A percentile compares a stretch with the other conserved stretches of the same genome.
Conservation (phyloP, 2,329 filamentous ascomycete genomes). For the Alternaria brassicicola region DNA sequence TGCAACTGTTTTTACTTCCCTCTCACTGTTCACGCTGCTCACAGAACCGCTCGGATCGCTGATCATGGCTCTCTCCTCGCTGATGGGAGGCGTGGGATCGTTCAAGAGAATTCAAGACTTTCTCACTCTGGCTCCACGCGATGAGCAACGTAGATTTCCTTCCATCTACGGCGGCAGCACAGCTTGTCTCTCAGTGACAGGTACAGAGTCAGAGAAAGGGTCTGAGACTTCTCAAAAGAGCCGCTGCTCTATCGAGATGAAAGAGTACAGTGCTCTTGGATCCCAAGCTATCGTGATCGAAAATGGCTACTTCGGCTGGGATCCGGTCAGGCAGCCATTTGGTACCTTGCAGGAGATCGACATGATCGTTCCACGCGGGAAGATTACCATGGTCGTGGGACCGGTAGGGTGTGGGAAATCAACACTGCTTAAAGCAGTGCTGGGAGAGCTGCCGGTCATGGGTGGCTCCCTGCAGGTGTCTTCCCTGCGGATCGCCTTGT, state of each 20-base stretch:
- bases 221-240: conserved; percentile 35
- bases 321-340: conserved; percentile 47
- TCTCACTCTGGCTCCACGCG: conserved; percentile 37
- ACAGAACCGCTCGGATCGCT: conserved; percentile 54
- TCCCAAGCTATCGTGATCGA: conserved; percentile 50
- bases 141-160: conserved; percentile 32
- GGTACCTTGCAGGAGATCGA: conserved; percentile 51
- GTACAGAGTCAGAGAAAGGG: conserved; percentile 33
- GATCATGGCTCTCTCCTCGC: conserved; percentile 54
- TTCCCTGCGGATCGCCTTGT: conserved; percentile 43
- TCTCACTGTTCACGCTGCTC: conserved; percentile 56
- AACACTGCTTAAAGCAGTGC: conserved; percentile 50
- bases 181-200: conserved; percentile 25
- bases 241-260: conserved; percentile 25
- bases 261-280: conserved; percentile 26
- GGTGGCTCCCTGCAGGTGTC: conserved; percentile 40
- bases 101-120: conserved; percentile 57
- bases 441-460: conserved; percentile 44
- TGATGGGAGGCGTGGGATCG: conserved; percentile 54
- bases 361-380: conserved; percentile 50
- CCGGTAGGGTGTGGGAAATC: conserved; percentile 62
- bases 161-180: conserved; percentile 25
- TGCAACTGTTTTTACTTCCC: conserved; percentile 54
- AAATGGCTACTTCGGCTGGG: conserved; percentile 57
- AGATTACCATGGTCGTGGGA: conserved; percentile 57